A percentile compares a stretch with the other conserved stretches of the same genome.
phyloP scores from a whole-genome alignment of 805 yeast species.

The Sugiyamaella valdiviana region DNA sequence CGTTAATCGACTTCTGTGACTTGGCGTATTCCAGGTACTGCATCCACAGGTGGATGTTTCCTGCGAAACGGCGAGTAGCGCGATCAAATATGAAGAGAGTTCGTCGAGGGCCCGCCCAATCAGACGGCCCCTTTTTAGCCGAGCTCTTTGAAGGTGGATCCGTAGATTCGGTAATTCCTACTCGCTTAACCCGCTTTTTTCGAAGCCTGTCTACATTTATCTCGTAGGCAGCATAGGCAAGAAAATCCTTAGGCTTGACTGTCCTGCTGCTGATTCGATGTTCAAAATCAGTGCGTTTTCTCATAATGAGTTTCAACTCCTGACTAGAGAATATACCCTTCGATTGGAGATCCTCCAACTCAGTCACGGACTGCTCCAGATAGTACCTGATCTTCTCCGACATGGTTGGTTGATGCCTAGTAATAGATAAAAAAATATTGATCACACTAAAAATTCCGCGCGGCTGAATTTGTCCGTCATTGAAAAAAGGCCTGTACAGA shows the following conservation, averaged over 20 bases:
- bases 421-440: not conserved
- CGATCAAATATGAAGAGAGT: constrained; percentile 78
- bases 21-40: constrained; percentile 55
- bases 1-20: constrained; percentile 27
- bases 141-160: constrained; percentile 14
- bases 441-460: not conserved
- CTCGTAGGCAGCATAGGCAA: constrained; percentile 77
- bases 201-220: constrained; percentile 71
- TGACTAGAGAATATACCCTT: constrained; percentile 75
- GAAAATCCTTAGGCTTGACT: constrained; percentile 66
- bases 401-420: constrained; percentile 28
- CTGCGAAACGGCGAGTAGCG: constrained; percentile 73
- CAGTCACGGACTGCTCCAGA: constrained; percentile 47
- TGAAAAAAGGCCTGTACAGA: not conserved
- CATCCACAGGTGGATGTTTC: constrained; percentile 72
- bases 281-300: constrained; percentile 92
- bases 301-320: constrained; percentile 80
- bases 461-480: not conserved
- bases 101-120: constrained; percentile 80
- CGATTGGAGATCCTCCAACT: constrained; percentile 76
- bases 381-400: constrained; percentile 52
- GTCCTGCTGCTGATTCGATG: constrained; percentile 84
- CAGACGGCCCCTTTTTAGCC: constrained; percentile 44
- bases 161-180: constrained; percentile 33
- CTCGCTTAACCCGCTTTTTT: constrained; percentile 58